A percentile compares a stretch with the other conserved stretches of the same genome.
These are phyloP conservation scores for Conticribra guillardii DNA, from an alignment of 108 stramenopile genomes.

Conservation along the genomic window DNA sequence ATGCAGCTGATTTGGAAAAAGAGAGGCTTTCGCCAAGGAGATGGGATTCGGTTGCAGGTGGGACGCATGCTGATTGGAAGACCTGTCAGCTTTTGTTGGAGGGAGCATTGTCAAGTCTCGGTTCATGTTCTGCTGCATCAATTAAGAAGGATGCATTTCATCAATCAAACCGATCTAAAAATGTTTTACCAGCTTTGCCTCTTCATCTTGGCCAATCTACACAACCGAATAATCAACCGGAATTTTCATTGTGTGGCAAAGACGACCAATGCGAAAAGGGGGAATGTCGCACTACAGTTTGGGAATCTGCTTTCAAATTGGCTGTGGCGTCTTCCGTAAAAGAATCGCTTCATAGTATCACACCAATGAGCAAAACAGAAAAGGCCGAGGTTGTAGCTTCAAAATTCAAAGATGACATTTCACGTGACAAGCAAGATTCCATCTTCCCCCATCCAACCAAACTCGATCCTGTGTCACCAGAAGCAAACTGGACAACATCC, in stretches of 20 bases:
- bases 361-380: neutral
- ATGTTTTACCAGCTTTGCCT: neutral
- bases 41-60: slow-evolving; percentile 86
- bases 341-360: neutral
- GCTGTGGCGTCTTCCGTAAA: slow-evolving; percentile 52
- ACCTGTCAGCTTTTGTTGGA: slow-evolving; percentile 58
- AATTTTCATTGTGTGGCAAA: slow-evolving; percentile 20
- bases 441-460: too few relatives aligned
- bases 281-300: slow-evolving; percentile 54
- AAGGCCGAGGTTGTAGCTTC: neutral
- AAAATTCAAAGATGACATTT: neutral
- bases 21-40: slow-evolving; percentile 61
- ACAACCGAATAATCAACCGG: neutral
- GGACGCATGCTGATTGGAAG: slow-evolving; percentile 63
- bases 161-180: neutral
- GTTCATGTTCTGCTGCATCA: too few relatives aligned
- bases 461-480: too few relatives aligned
- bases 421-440: too few relatives aligned
- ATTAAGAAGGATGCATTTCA: neutral
- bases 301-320: slow-evolving; percentile 63
- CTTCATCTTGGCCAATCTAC: slow-evolving; percentile 1
- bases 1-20: slow-evolving; percentile 38
- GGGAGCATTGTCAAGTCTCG: slow-evolving; percentile 29
- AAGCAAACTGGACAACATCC: too few relatives aligned
- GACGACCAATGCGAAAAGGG: slow-evolving; percentile 33